A percentile compares a stretch with the other conserved stretches of the same genome.
These are phyloP conservation scores for Aschersonia sp. DNA, from an alignment of 2,329 filamentous ascomycete genomes.

Conservation along the genomic window DNA sequence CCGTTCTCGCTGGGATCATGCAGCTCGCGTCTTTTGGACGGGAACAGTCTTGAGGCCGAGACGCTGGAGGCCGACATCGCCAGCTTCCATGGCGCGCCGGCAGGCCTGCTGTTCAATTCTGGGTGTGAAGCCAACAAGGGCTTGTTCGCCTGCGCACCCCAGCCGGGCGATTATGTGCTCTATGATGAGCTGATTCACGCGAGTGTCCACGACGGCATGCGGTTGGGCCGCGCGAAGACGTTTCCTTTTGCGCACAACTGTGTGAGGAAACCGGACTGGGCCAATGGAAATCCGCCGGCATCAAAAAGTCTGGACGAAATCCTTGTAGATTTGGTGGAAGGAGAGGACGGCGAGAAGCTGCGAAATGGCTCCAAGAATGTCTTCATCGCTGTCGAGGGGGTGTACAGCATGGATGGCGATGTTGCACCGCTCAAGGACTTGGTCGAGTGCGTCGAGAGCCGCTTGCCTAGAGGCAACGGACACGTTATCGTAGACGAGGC, in stretches of 20 bases:
- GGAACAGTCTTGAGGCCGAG: constrained; percentile 30
- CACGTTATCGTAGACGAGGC: constrained; percentile 55
- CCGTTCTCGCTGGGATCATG: constrained; percentile 27
- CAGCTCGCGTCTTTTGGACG: constrained; percentile 38
- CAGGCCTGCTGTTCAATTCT: constrained; percentile 39
- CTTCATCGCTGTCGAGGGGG: constrained; percentile 54
- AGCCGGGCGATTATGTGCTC: constrained; percentile 46
- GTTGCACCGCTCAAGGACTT: constrained; percentile 49
- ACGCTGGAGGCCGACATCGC: constrained; percentile 31
- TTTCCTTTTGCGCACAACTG: constrained; percentile 45
- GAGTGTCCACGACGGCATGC: constrained; percentile 67
- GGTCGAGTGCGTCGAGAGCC: constrained; percentile 37
- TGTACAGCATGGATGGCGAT: constrained; percentile 81
- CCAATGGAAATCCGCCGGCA: background rate
- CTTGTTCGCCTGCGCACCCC: constrained; percentile 45
- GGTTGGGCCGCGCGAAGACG: constrained; percentile 38
- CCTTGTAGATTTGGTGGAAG: constrained; percentile 15
- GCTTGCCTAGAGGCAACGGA: constrained; percentile 42
- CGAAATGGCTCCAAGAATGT: constrained; percentile 31
- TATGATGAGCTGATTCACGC: constrained; percentile 69
- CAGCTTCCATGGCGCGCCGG: constrained; percentile 27
- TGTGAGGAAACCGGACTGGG: constrained; percentile 12
- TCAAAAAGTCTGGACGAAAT: constrained; percentile 13
- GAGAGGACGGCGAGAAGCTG: constrained; percentile 17
- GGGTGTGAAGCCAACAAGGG: constrained; percentile 55